Base-by-base conservation (phyloP, 2,329 filamentous ascomycete genomes). In the Neonectria punicea region DNA sequence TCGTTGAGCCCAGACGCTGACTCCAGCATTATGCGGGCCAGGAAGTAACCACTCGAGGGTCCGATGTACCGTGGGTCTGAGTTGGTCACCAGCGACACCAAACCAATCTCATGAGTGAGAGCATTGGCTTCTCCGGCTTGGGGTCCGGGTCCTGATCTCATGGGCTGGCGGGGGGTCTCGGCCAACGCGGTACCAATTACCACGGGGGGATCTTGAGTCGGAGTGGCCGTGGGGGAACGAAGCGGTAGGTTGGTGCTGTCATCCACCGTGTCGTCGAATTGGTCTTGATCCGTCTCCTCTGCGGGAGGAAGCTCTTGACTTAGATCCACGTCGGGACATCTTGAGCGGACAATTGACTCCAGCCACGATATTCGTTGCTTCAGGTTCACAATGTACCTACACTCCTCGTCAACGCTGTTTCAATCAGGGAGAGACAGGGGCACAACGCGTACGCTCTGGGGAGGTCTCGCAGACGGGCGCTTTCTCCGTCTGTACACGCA, bases 1-100 rank as follows among this genome's bases (percentile, higher is more conserved):
- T 68, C 67, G 18, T 68, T 75, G 55, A 66, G 66, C 11, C 66
- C 76, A 58, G 78, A 74, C 6, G 78, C 74, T 8, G 77, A 80
- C 22, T 80, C 76, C 13, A 87, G 78, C 68, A 87, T 80, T 3
- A 86, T 76, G 1, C 83, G 82, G 2, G 84, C 84, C 13, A 87
- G 79, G 46, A 86, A 85, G 61, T 85, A 86, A 1, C 85, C 86
- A 41, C 85, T 87, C 0, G 86, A 87, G 2, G 86, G 85, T 0
- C 86, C 86, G 14, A 87, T 83, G 53, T 87, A 87, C 61, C 83
- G 79, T 3, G 82, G 82, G 20, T 85, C 83, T 47, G 80, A 77
- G 25, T 81, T 83, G 4, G 78, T 78, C 2, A 82, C 83, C 1
- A 87, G 75, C 0, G 85, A 85, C 0, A 87, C 80, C 14, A 87